These are phyloP conservation scores for Diaporthe vaccinii DNA, from an alignment of 2,329 filamentous ascomycete genomes.

Conservation along the genomic window DNA sequence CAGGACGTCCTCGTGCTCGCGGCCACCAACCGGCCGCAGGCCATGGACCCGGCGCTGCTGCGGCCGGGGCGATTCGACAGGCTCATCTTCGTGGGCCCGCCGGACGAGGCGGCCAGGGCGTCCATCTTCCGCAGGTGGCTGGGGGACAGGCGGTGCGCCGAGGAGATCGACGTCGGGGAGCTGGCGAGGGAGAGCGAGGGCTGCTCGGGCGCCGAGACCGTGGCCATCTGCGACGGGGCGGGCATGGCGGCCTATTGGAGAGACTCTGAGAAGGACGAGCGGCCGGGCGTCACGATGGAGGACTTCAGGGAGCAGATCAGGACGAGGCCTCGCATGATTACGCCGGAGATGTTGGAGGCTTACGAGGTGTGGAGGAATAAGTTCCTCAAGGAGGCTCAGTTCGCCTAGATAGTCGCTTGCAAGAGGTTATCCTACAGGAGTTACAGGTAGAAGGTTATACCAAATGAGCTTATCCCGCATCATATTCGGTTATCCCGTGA, in stretches of 20 bases:
- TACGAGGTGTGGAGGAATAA: slow-evolving; percentile 56
- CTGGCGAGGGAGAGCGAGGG: slow-evolving; percentile 78
- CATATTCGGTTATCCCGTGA: not conserved
- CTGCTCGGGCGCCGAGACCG: slow-evolving; percentile 88
- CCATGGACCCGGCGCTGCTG: slow-evolving; percentile 87
- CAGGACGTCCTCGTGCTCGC: slow-evolving; percentile 89
- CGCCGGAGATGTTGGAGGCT: slow-evolving; percentile 51
- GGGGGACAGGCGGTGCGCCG: slow-evolving; percentile 68
- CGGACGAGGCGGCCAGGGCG: slow-evolving; percentile 77
- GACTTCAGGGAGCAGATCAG: slow-evolving; percentile 45
- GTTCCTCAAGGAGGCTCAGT: slow-evolving; percentile 44
- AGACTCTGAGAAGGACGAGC: slow-evolving; percentile 44
- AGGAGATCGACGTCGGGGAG: slow-evolving; percentile 74
- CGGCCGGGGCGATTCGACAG: slow-evolving; percentile 89
- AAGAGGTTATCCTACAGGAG: not conserved
- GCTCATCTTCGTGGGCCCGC: slow-evolving; percentile 87
- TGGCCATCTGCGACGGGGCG: slow-evolving; percentile 63
- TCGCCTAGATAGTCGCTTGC: not conserved
- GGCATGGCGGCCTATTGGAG: slow-evolving; percentile 58
- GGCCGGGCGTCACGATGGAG: slow-evolving; percentile 54
- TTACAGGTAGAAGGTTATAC: not conserved
- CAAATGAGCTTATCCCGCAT: not conserved
- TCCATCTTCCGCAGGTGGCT: slow-evolving; percentile 82
- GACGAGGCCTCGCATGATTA: slow-evolving; percentile 54
- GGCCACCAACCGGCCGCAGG: slow-evolving; percentile 91